Evolutionary conservation across 768 basidiomycete genomes (phyloP).

Genomic region (Tubosaeta brunneosetosa): DNA sequence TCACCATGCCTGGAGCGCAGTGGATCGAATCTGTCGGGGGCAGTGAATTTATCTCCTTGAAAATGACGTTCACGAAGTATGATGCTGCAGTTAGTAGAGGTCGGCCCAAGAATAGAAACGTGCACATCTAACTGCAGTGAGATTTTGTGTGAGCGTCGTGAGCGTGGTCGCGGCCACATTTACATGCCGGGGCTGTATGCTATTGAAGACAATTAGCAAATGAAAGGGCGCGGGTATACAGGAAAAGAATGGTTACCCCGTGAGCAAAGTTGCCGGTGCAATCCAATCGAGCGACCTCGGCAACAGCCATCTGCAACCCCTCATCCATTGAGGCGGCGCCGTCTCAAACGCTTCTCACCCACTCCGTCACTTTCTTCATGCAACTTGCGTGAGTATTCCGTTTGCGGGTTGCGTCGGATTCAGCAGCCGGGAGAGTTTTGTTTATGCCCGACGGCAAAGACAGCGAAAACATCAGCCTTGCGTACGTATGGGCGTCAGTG

Average conservation of each 20-base stretch:
- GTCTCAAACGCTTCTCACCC: constrained; percentile 82
- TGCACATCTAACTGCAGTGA: constrained; percentile 90
- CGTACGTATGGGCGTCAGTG: constrained; percentile 97
- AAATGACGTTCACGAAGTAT: constrained; percentile 80
- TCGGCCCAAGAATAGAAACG: not conserved
- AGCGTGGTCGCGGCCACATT: constrained; percentile 96
- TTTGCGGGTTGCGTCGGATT: constrained; percentile 94
- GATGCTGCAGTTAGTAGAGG: constrained; percentile 70
- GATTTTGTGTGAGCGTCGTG: constrained; percentile 91
- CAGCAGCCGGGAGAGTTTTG: constrained; percentile 95
- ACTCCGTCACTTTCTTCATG: constrained; percentile 89
- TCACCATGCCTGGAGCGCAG: constrained; percentile 85
- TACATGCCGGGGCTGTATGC: constrained; percentile 72
- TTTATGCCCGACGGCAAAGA: constrained; percentile 91
- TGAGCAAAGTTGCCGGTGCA: constrained; percentile 80
- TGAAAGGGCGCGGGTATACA: not conserved
- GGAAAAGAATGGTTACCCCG: constrained; percentile 48
- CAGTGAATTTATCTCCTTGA: constrained; percentile 98
- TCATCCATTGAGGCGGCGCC: constrained; percentile 81
- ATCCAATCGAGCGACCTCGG: constrained; percentile 89
- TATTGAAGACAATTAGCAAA: not conserved
- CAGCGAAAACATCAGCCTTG: constrained; percentile 96
- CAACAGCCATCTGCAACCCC: constrained; percentile 90
- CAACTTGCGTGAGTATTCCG: constrained; percentile 86
- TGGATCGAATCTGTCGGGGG: constrained; percentile 82